Evolutionary conservation across 169 alveolate genomes (phyloP), one percentile per base, ranked within the genome.

Genomic region (Miamiensis avidus): DNA sequence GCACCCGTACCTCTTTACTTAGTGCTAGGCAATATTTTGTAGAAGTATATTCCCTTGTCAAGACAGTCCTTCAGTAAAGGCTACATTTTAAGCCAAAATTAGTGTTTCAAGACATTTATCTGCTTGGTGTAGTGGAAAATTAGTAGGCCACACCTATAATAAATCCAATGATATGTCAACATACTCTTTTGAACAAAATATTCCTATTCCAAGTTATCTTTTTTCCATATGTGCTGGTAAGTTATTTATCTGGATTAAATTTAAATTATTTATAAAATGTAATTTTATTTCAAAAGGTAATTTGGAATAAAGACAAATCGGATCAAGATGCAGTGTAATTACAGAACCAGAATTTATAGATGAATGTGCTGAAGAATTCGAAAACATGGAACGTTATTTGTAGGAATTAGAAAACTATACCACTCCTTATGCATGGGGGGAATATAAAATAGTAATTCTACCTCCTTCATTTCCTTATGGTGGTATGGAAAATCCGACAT

Each of bases 401-500:
- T 76, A 75, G 65, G 75, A 85, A 25, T 90, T 96, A 73, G 97
- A 96, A 81, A 69, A 89, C 1, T 88, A 84, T 76, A 73, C 92
- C 4, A 88, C 94, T 26, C 95, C 94, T 33, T 96, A 96, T 84
- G 88, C 82, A 16, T 96, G 97, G 97, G 96, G 95, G 20, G 86
- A 89, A 76, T 93, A 93, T 85, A 93, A 94, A 65, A 90, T 95
- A 1, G 91, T 95, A 20, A 94, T 97, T 28, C 86, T 95, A 74
- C 99, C 99, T n/a, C 89, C 95, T 32, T 92, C 97, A 25, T 97
- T 97, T 92, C 97, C 97, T 20, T 95, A 84, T 87, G 99, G 99
- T n/a, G 99, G 99, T 1, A 97, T 97, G 99, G 99, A 97, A 79
- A 97, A 97, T 82, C 99, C 99, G 1, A 93, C 93, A 72, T 82